Conservation (phyloP, 495 filamentous ascomycete species). For the Astrothelium macrocarpum region DNA sequence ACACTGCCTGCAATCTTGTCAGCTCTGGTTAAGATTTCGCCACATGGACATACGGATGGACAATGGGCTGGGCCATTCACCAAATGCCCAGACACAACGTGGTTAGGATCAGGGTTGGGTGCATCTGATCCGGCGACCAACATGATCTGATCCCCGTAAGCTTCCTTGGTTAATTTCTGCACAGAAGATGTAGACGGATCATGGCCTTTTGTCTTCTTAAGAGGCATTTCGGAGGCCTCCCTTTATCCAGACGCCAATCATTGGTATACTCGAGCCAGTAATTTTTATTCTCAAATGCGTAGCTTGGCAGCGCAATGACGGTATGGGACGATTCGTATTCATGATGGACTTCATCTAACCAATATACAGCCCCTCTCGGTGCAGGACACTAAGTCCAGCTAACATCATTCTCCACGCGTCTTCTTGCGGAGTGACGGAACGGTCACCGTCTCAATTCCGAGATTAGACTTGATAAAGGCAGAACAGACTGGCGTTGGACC, state of each 20-base stretch:
- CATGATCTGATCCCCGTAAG: neutral
- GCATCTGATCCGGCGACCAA: conserved; percentile 2
- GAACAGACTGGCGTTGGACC: conserved; percentile 33
- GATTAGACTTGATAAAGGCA: conserved; percentile 20
- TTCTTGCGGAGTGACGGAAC: conserved; percentile 20
- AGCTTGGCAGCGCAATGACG: conserved; percentile 47
- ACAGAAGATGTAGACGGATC: conserved; percentile 9
- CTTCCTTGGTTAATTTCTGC: neutral
- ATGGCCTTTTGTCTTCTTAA: conserved; percentile 27
- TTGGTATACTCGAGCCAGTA: conserved; percentile 75
- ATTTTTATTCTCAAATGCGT: conserved; percentile 70
- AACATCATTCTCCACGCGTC: conserved; percentile 10
- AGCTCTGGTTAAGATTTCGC: neutral
- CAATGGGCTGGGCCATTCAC: neutral
- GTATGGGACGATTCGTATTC: conserved; percentile 9
- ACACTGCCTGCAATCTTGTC: neutral
- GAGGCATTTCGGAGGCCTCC: conserved; percentile 28
- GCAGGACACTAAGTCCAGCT: conserved; percentile 3
- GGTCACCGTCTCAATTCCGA: conserved; percentile 3
- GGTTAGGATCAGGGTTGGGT: neutral
- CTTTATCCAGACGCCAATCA: conserved; percentile 42
- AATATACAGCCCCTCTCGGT: conserved; percentile 10
- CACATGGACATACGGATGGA: neutral
- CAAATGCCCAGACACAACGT: neutral
- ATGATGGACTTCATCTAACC: conserved; percentile 19